These are phyloP conservation scores for Poa annua DNA, from an alignment of 176 grass and related monocot genomes.

Conservation along the genomic window DNA sequence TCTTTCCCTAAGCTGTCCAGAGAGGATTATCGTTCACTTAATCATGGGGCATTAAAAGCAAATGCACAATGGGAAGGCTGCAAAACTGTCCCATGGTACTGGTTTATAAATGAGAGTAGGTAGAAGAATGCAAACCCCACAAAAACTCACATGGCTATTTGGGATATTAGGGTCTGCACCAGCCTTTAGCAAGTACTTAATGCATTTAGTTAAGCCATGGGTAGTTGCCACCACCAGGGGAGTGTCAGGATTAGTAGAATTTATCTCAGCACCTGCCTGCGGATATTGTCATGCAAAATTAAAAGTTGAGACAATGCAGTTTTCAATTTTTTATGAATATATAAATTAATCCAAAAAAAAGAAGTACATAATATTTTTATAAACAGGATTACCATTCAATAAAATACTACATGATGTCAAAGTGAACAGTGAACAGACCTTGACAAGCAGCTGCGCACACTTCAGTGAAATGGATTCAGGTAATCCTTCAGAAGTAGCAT, in stretches of 20 bases:
- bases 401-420: not conserved
- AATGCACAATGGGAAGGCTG: not conserved
- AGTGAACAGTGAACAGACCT: slow-evolving; percentile 24
- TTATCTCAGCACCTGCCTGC: slow-evolving; percentile 38
- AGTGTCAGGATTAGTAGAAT: slow-evolving; percentile 32
- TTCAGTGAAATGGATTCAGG: slow-evolving; percentile 36
- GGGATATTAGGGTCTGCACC: slow-evolving; percentile 47
- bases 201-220: slow-evolving; percentile 30
- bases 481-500: slow-evolving; percentile 39
- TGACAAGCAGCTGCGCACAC: slow-evolving; percentile 40
- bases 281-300: slow-evolving; percentile 12
- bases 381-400: not conserved
- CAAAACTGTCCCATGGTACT: not conserved
- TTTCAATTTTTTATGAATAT: slow-evolving; percentile 24
- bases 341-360: slow-evolving; percentile 7
- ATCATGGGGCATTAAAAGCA: not conserved
- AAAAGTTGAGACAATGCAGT: not conserved
- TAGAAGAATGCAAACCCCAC: slow-evolving; percentile 19
- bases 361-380: not conserved
- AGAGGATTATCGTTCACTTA: not conserved
- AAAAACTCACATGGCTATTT: slow-evolving; percentile 35
- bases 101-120: not conserved
- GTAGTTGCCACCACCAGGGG: slow-evolving; percentile 30
- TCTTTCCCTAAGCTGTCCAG: not conserved
- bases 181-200: slow-evolving; percentile 42